Conservation (phyloP, 2,329 filamentous ascomycete genomes). For the Aspergillus quadricinctus region DNA sequence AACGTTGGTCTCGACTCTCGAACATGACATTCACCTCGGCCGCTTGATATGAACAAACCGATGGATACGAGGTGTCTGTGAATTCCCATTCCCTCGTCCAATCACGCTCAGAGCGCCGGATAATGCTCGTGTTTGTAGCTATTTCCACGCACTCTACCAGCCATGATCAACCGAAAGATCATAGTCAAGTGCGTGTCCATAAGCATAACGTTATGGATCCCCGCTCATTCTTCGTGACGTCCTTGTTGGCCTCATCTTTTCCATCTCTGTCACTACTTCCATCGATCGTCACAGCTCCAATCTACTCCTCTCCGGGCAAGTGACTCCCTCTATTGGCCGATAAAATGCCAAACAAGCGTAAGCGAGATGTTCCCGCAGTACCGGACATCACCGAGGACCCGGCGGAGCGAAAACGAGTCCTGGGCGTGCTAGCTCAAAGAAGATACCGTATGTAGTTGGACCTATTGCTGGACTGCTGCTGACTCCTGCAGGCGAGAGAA, state of each 20-base stretch:
- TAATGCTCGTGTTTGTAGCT: not conserved
- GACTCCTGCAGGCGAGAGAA: conserved; percentile 10
- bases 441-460: conserved; percentile 41
- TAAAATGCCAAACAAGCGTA: conserved; percentile 6
- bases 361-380: conserved; percentile 1
- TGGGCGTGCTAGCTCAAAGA: conserved; percentile 54
- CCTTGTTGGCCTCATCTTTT: not conserved
- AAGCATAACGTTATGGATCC: conserved; percentile 6
- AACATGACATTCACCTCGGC: not conserved
- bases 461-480: not conserved
- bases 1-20: too few species aligned
- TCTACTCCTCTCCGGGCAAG: not conserved
- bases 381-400: conserved; percentile 39
- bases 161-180: not conserved
- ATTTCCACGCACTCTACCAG: not conserved
- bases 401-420: conserved; percentile 49
- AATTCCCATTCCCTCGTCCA: not conserved
- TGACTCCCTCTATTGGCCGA: not conserved
- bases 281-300: not conserved
- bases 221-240: not conserved
- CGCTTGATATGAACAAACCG: too few species aligned
- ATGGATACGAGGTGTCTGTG: not conserved
- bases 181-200: not conserved
- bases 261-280: not conserved
- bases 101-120: not conserved